Conservation (phyloP, 1,284 basidiomycete species). For the Boletus semigastroideus region DNA sequence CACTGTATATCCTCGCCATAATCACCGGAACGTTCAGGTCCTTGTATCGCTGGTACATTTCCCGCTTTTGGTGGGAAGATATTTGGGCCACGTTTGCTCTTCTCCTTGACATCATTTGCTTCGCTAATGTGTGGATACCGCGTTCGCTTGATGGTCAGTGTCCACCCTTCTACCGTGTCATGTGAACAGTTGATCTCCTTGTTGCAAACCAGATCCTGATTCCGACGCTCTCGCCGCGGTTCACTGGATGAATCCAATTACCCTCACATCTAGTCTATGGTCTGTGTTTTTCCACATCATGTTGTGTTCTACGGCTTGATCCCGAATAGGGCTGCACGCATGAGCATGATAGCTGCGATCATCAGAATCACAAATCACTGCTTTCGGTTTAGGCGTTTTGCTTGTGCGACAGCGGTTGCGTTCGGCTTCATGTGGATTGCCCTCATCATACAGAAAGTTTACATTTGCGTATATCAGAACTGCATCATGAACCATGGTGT, state of each 20-base stretch:
- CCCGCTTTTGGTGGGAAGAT: constrained; percentile 9
- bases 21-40: constrained; percentile 1
- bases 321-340: constrained; percentile 4
- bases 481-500: neutral
- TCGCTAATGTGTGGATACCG: neutral
- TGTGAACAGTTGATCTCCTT: neutral
- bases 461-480: neutral
- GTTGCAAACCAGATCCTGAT: too few relatives aligned
- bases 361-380: constrained; percentile 1
- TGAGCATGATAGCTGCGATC: constrained; percentile 8
- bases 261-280: constrained; percentile 1
- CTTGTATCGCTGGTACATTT: constrained; percentile 7
- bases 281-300: neutral
- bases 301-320: neutral
- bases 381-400: neutral
- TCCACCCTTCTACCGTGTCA: neutral
- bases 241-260: neutral
- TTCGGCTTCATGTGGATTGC: constrained; percentile 6
- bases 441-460: neutral
- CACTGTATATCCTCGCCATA: constrained; percentile 4
- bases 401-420: neutral
- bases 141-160: neutral
- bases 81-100: constrained; percentile 5
- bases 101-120: neutral
- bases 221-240: neutral